Conservation (phyloP, 2,329 filamentous ascomycete species). For the Fusarium graminum region DNA sequence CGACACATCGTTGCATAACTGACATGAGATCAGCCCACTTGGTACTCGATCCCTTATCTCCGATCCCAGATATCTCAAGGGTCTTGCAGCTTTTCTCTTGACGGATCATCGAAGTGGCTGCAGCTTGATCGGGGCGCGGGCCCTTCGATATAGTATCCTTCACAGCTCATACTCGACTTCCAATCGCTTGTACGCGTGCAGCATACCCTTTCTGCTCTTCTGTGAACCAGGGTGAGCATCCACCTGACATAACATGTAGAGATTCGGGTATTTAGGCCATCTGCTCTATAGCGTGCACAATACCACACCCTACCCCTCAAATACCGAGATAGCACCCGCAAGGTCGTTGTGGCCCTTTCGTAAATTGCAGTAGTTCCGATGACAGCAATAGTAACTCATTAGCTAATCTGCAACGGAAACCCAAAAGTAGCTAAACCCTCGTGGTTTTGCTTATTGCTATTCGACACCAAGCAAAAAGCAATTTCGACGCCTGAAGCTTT, state of each 20-base stretch:
- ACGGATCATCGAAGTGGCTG: constrained; percentile 12
- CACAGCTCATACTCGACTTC: not conserved
- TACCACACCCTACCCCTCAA: constrained; percentile 13
- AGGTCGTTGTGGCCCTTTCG: not conserved
- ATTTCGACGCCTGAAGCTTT: not conserved
- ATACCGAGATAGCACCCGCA: not conserved
- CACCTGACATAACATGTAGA: not conserved
- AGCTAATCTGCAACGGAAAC: constrained; percentile 1
- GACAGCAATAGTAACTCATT: not conserved
- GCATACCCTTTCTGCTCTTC: not conserved
- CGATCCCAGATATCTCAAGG: constrained; percentile 15
- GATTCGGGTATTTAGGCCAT: constrained; percentile 3
- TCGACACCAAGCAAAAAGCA: constrained; percentile 15
- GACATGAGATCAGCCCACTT: constrained; percentile 18
- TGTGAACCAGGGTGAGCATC: constrained; percentile 5
- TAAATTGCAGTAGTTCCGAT: not conserved
- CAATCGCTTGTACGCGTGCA: not conserved
- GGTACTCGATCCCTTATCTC: constrained; percentile 28
- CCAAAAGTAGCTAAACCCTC: not conserved
- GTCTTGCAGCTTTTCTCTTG: constrained; percentile 8
- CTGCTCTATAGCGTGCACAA: constrained; percentile 12
- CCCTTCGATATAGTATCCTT: not conserved
- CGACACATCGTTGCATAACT: not conserved
- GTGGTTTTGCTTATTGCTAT: not conserved
- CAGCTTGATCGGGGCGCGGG: constrained; percentile 5